phyloP scores from a whole-genome alignment of 768 basidiomycete genomes.

The Boletus rubroflammeus region DNA sequence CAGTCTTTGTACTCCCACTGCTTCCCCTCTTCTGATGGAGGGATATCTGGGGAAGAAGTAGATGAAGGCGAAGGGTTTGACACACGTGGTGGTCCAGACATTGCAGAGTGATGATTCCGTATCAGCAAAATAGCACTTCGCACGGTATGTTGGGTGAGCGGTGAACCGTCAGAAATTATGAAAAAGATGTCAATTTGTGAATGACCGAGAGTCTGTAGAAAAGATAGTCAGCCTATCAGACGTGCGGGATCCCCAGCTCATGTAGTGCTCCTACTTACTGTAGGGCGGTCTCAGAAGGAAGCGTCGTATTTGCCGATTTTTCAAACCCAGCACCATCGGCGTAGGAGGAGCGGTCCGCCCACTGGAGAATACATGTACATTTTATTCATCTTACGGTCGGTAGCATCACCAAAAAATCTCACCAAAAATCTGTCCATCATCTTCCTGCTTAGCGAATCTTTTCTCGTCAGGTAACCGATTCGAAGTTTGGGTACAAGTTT shows the following conservation, averaged over 20 bases:
- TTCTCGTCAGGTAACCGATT: neutral
- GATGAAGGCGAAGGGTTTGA: constrained; percentile 1
- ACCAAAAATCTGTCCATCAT: too few relatives aligned
- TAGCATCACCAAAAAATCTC: too few relatives aligned
- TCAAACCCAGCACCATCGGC: neutral
- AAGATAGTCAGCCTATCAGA: neutral
- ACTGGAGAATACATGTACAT: neutral
- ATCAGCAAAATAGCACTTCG: neutral
- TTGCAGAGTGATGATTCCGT: neutral
- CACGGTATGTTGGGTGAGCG: too few relatives aligned
- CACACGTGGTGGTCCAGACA: constrained; percentile 21
- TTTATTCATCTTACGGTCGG: neutral
- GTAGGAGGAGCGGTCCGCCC: too few relatives aligned
- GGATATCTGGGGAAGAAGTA: too few relatives aligned
- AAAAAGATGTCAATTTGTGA: neutral
- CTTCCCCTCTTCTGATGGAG: too few relatives aligned
- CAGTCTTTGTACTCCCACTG: too few relatives aligned
- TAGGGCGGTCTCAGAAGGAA: neutral
- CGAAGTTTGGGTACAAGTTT: neutral
- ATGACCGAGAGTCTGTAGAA: neutral
- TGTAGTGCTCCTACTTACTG: neutral
- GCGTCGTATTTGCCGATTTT: neutral
- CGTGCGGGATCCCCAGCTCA: neutral
- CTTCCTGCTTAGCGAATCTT: too few relatives aligned
- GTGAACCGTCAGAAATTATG: neutral